A percentile compares a stretch with the other conserved stretches of the same genome.
Conservation (phyloP, 2,329 filamentous ascomycete species). For the Trichoderma breve region DNA sequence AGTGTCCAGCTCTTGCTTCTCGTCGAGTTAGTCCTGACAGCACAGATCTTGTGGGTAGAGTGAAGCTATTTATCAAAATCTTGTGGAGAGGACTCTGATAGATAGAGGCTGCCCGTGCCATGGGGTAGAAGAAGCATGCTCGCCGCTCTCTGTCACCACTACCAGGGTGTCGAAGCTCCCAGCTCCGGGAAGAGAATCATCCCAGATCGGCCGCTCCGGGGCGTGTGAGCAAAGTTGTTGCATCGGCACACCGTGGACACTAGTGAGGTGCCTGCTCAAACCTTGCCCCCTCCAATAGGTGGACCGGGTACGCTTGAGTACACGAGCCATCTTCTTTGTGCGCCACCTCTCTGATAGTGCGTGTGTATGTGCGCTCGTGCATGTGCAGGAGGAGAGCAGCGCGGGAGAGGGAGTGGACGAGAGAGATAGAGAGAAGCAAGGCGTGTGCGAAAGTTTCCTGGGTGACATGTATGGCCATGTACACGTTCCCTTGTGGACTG, state of each 20-base stretch:
- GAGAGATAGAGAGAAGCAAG: neutral
- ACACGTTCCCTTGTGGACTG: conserved; percentile 19
- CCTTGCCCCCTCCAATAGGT: conserved; percentile 17
- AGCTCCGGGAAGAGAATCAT: conserved; percentile 19
- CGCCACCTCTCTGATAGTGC: conserved; percentile 18
- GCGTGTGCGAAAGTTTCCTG: conserved; percentile 16
- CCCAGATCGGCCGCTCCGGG: conserved; percentile 18
- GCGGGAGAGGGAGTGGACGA: neutral
- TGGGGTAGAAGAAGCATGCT: conserved; percentile 10
- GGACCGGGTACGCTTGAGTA: conserved; percentile 15
- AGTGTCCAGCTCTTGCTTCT: neutral
- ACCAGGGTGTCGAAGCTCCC: conserved; percentile 10
- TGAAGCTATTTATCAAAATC: neutral
- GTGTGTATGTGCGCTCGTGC: conserved; percentile 22
- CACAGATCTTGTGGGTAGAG: neutral
- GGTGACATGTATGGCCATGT: conserved; percentile 18
- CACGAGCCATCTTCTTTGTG: conserved; percentile 16
- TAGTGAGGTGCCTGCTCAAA: conserved; percentile 18
- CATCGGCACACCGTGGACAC: conserved; percentile 19
- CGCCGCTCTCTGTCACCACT: neutral
- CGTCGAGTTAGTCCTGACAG: neutral
- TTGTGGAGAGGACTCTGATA: neutral
- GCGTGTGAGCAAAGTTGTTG: conserved; percentile 1
- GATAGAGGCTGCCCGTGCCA: conserved; percentile 10
- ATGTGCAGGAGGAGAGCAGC: conserved; percentile 19